Evolutionary conservation across 2,329 filamentous ascomycete genomes (phyloP).

Genomic region (Endocalyx cinctus): DNA sequence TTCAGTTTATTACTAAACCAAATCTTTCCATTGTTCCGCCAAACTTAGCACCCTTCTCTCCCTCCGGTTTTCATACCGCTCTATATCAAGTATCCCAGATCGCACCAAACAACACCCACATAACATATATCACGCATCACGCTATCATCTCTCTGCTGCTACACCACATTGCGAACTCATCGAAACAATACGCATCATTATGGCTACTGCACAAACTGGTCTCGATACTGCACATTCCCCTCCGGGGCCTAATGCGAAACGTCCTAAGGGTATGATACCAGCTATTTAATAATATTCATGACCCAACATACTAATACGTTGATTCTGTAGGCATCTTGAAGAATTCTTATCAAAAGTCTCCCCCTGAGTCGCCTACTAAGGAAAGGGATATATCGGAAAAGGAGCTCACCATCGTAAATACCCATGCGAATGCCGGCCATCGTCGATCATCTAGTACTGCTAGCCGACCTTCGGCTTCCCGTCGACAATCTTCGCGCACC

Average conservation of each 20-base stretch:
- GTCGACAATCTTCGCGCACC: constrained; percentile 61
- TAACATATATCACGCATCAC: too few relatives aligned
- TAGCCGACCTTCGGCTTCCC: constrained; percentile 58
- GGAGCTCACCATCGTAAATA: constrained; percentile 91
- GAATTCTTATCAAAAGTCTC: constrained; percentile 68
- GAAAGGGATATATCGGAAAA: constrained; percentile 63
- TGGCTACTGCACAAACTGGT: constrained; percentile 25
- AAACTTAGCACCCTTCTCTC: too few relatives aligned
- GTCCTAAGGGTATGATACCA: constrained; percentile 24
- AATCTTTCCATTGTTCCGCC: too few relatives aligned
- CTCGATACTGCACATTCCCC: constrained; percentile 19
- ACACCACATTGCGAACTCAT: too few relatives aligned
- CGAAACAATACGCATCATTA: too few relatives aligned
- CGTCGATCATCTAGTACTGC: constrained; percentile 76
- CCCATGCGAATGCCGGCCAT: constrained; percentile 86
- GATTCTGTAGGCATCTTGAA: constrained; percentile 87
- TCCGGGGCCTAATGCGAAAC: constrained; percentile 16
- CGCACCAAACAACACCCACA: too few relatives aligned
- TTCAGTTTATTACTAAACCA: too few relatives aligned
- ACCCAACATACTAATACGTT: too few relatives aligned
- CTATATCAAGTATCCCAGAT: too few relatives aligned
- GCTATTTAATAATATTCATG: too few relatives aligned
- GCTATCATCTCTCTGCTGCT: too few relatives aligned
- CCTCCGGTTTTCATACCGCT: too few relatives aligned
- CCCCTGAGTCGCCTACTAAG: constrained; percentile 47